Evolutionary conservation across 768 basidiomycete genomes (phyloP).

Genomic region (Termitomyces sp.): DNA sequence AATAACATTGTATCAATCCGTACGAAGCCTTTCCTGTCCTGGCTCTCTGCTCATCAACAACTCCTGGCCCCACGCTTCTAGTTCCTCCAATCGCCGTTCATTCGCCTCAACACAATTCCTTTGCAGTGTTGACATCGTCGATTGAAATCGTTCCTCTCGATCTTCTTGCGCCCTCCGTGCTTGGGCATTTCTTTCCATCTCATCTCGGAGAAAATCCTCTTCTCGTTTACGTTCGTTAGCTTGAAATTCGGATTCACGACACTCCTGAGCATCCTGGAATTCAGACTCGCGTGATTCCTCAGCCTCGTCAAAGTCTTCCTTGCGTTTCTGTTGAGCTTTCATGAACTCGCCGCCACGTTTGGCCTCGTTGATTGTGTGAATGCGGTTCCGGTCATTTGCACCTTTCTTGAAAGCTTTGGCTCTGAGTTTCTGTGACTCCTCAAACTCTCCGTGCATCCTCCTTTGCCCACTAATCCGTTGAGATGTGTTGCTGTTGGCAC

Average conservation of each 20-base stretch:
- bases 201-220: neutral
- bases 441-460: neutral
- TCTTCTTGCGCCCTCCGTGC: neutral
- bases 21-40: neutral
- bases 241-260: neutral
- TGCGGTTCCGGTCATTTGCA: neutral
- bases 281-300: neutral
- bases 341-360: neutral
- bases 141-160: neutral
- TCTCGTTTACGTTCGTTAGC: neutral
- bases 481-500: neutral
- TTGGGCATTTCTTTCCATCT: neutral
- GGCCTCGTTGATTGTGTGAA: conserved; percentile 7
- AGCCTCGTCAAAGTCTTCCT: neutral
- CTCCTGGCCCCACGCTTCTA: neutral
- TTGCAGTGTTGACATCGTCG: neutral
- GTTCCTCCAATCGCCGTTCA: neutral
- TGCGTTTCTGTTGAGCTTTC: conserved; percentile 1
- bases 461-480: neutral
- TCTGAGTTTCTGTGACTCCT: neutral
- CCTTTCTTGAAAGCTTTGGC: neutral
- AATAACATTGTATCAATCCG: too few species aligned
- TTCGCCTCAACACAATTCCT: too few species aligned
- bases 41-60: neutral
- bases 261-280: conserved; percentile 4